Evolutionary conservation across 768 basidiomycete species (phyloP).

Genomic region (Collybia sordida): DNA sequence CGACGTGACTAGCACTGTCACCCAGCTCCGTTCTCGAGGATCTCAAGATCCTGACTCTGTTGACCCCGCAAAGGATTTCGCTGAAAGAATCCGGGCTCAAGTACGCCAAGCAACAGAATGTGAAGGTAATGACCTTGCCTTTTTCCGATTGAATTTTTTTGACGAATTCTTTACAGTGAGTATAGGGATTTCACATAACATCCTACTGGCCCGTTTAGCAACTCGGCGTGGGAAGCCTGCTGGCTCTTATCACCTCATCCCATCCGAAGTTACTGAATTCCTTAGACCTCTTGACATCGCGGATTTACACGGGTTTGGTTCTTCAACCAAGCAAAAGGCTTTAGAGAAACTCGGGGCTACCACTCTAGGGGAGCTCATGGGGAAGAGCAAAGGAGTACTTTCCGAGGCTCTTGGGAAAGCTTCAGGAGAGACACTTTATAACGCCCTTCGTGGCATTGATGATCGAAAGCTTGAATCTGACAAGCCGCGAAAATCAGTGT

Average conservation of each 20-base stretch:
- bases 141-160: not conserved
- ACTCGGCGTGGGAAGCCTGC: slow-evolving; percentile 92
- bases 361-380: slow-evolving; percentile 65
- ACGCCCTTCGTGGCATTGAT: slow-evolving; percentile 83
- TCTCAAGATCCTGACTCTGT: slow-evolving; percentile 22
- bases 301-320: slow-evolving; percentile 87
- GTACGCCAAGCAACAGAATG: slow-evolving; percentile 81
- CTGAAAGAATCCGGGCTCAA: slow-evolving; percentile 77
- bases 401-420: slow-evolving; percentile 75
- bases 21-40: slow-evolving; percentile 30
- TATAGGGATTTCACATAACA: slow-evolving; percentile 90
- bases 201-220: slow-evolving; percentile 89
- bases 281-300: slow-evolving; percentile 72
- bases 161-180: slow-evolving; percentile 55
- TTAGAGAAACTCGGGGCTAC: slow-evolving; percentile 74
- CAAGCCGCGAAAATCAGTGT: slow-evolving; percentile 87
- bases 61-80: slow-evolving; percentile 76
- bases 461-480: slow-evolving; percentile 77
- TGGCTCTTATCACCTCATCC: slow-evolving; percentile 73
- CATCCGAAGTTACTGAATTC: slow-evolving; percentile 48
- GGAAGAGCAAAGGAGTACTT: slow-evolving; percentile 62
- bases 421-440: slow-evolving; percentile 84
- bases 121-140: slow-evolving; percentile 54
- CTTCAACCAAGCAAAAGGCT: slow-evolving; percentile 74
- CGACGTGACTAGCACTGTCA: slow-evolving; percentile 72